Evolutionary conservation across 75 land plant species (phyloP), one percentile per base, ranked within the genome.

Genomic region (Selaginella tamariscina): DNA sequence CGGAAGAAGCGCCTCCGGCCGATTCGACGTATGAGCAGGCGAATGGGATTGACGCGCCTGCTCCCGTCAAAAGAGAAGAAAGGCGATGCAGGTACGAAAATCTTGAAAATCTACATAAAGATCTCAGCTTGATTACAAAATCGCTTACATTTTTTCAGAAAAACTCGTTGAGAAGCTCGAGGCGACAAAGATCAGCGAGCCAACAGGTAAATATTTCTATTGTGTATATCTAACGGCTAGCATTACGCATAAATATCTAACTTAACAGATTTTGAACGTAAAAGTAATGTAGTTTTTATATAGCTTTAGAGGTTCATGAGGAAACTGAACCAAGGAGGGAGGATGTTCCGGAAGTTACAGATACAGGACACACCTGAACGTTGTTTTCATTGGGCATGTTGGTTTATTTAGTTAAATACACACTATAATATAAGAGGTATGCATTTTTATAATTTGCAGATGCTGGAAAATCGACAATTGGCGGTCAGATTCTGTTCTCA

Each of bases 381-480:
- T 85, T 56, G 96, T 95, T 15, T 95, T 95, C 33, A 95, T 95
- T 70, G 99, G 99, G 15, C 99, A 95, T 77, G 99, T 95, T 70
- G 99, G 99, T 95, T 80, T 22, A 96, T n/a, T n/a, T n/a, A n/a
- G n/a, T n/a, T n/a, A n/a, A n/a, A n/a, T n/a, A n/a, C n/a, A n/a
- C n/a, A n/a, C n/a, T n/a, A n/a, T n/a, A n/a, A n/a, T 71, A 71
- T 18, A 20, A 13, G 20, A 20, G 23, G 15, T 22, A 20, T 18
- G 63, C 24, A 2, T 65, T 31, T 67, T 28, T 27, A 24, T 24
- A 39, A 33, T 21, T 29, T 28, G 72, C 79, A 95, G 99, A 95
- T 88, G 99, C 99, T 74, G 99, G 96, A 0, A 95, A 95, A 72
- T 95, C 99, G 2, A 95, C 99, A 31, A 88, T 72, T 75, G 99